Evolutionary conservation across 2,329 filamentous ascomycete species (phyloP).

Genomic region (Nakataea oryzae): DNA sequence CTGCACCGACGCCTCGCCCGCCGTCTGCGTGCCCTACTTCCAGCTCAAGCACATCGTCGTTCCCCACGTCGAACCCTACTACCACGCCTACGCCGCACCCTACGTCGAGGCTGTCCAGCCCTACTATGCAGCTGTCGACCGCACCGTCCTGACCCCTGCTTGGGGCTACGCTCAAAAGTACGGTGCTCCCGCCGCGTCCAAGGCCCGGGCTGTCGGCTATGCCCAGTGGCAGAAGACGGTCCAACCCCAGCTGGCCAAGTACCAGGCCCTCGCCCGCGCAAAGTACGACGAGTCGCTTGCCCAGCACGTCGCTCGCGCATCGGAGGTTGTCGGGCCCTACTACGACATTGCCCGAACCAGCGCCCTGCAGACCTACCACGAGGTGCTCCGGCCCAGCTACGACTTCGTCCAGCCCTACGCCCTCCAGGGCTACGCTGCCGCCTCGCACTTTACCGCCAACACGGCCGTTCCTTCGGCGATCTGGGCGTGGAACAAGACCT

Average conservation of each 20-base stretch:
- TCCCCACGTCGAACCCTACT: slow-evolving; percentile 78
- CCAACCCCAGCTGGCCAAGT: slow-evolving; percentile 61
- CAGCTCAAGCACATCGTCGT: slow-evolving; percentile 49
- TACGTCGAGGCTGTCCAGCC: slow-evolving; percentile 70
- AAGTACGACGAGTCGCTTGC: slow-evolving; percentile 64
- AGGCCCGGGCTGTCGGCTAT: slow-evolving; percentile 54
- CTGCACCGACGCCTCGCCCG: slow-evolving; percentile 60
- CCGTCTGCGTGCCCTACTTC: slow-evolving; percentile 77
- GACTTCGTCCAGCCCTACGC: slow-evolving; percentile 64
- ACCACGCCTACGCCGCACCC: slow-evolving; percentile 70
- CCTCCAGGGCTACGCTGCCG: slow-evolving; percentile 53
- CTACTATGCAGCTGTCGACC: slow-evolving; percentile 56
- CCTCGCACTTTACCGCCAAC: slow-evolving; percentile 55
- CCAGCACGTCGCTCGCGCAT: slow-evolving; percentile 59
- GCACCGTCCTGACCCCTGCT: slow-evolving; percentile 58
- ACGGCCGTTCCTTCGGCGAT: slow-evolving; percentile 63
- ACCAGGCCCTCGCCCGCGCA: slow-evolving; percentile 47
- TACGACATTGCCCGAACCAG: slow-evolving; percentile 55
- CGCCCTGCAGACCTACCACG: slow-evolving; percentile 57
- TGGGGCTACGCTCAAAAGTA: slow-evolving; percentile 59
- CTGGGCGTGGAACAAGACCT: slow-evolving; percentile 59
- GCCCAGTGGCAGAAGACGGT: slow-evolving; percentile 71
- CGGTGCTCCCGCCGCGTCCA: slow-evolving; percentile 61
- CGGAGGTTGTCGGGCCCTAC: slow-evolving; percentile 56
- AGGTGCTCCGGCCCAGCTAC: slow-evolving; percentile 67